Percentiles rank a stretch among this genome's conserved stretches.
These are phyloP conservation scores for Nemania serpens DNA, from an alignment of 2,329 filamentous ascomycete genomes.

Conservation along the genomic window DNA sequence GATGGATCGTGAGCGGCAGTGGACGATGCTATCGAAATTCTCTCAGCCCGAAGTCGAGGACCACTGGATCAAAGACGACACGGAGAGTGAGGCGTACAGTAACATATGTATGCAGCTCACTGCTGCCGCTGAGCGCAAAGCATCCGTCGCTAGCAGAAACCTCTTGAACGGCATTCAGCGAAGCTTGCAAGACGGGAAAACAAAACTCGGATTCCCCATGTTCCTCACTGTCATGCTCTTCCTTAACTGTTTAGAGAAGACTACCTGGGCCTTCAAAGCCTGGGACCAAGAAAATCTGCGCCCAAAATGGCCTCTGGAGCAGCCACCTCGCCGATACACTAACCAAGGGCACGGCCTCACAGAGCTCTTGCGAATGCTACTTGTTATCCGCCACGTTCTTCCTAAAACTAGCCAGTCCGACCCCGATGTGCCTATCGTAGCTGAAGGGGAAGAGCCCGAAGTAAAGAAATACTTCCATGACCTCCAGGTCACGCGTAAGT, in stretches of 20 bases:
- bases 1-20: conserved; percentile 66
- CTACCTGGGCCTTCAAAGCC: conserved; percentile 70
- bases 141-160: conserved; percentile 61
- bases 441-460: conserved; percentile 52
- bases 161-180: conserved; percentile 66
- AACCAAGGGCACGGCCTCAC: conserved; percentile 64
- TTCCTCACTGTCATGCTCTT: conserved; percentile 66
- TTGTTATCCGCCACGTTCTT: conserved; percentile 63
- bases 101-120: conserved; percentile 68
- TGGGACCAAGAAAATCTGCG: conserved; percentile 67
- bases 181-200: conserved; percentile 64
- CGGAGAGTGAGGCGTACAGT: conserved; percentile 61
- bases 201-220: conserved; percentile 62
- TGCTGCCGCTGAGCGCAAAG: conserved; percentile 67
- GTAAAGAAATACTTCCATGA: conserved; percentile 59
- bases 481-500: conserved; percentile 63
- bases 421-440: conserved; percentile 54
- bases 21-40: conserved; percentile 59
- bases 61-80: conserved; percentile 57
- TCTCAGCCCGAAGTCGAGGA: conserved; percentile 48
- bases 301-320: conserved; percentile 64
- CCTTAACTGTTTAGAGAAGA: conserved; percentile 69
- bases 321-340: conserved; percentile 60
- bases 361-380: conserved; percentile 63
- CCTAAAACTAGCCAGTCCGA: conserved; percentile 55